phyloP scores from a whole-genome alignment of 225 moss, liverwort and hornwort genomes.

The Neckera pumila region DNA sequence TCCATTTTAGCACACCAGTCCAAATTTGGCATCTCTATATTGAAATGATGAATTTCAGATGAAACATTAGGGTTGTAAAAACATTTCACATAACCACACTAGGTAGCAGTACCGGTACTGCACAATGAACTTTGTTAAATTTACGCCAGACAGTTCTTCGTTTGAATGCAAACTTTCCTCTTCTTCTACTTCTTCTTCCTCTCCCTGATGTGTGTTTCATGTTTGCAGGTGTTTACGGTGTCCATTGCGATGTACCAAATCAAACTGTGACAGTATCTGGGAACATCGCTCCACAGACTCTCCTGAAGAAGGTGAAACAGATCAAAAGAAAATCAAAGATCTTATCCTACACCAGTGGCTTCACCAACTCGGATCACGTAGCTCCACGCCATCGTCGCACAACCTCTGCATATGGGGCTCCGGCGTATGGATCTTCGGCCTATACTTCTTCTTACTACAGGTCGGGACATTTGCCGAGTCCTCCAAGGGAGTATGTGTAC shows the following conservation, averaged over 20 bases:
- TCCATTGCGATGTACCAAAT: conserved; percentile 23
- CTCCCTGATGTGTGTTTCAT: background rate
- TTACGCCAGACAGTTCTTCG: background rate
- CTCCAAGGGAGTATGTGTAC: background rate
- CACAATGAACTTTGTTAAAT: background rate
- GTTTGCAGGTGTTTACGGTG: conserved; percentile 25
- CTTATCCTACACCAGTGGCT: conserved; percentile 10
- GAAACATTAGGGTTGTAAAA: no score
- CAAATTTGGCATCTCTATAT: background rate
- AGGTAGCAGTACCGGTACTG: background rate
- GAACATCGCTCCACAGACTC: conserved; percentile 20
- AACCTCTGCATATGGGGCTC: background rate
- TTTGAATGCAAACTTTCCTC: background rate
- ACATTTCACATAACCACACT: background rate
- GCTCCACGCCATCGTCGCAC: background rate
- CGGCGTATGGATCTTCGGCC: background rate
- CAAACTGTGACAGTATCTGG: conserved; percentile 33
- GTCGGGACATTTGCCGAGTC: background rate
- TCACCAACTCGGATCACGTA: background rate
- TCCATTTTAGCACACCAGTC: background rate
- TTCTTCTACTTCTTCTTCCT: no score
- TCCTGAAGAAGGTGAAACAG: conserved; percentile 27
- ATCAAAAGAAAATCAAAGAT: conserved; percentile 38
- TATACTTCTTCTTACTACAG: background rate
- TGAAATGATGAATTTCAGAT: background rate